Percentiles rank a stretch among this genome's conserved stretches.
phyloP scores from a whole-genome alignment of 1,284 basidiomycete species.

The Ustilago vetiveriae region DNA sequence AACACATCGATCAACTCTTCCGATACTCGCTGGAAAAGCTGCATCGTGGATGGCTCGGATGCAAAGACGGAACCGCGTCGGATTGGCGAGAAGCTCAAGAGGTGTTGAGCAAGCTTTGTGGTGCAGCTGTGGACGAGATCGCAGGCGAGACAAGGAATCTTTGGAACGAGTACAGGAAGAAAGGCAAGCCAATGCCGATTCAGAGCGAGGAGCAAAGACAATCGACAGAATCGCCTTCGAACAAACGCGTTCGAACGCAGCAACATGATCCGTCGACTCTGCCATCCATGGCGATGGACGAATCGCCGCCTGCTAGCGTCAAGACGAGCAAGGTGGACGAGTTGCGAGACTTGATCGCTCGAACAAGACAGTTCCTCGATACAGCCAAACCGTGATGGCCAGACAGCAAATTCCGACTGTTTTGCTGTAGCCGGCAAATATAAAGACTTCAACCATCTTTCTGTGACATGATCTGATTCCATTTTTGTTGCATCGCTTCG shows the following conservation, averaged over 20 bases:
- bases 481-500: no score
- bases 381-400: background rate
- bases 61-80: background rate
- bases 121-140: slow-evolving; percentile 24
- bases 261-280: background rate
- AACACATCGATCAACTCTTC: slow-evolving; percentile 24
- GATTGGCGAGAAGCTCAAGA: slow-evolving; percentile 8
- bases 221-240: background rate
- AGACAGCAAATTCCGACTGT: no score
- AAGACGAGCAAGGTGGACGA: slow-evolving; percentile 14
- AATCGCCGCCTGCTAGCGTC: background rate
- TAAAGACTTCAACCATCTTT: no score
- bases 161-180: slow-evolving; percentile 10
- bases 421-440: no score
- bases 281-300: background rate
- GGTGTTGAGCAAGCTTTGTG: slow-evolving; percentile 7
- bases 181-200: background rate
- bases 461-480: no score
- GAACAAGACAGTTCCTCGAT: slow-evolving; percentile 30
- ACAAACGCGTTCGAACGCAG: slow-evolving; percentile 2
- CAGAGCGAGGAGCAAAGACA: background rate
- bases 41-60: slow-evolving; percentile 22
- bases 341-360: slow-evolving; percentile 23
- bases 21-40: slow-evolving; percentile 15
- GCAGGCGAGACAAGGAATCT: slow-evolving; percentile 19